Percentiles rank a stretch among this genome's conserved stretches.
These are phyloP conservation scores for Phytophthora pseudosyringae DNA, from an alignment of 352 stramenopile genomes.

Conservation along the genomic window DNA sequence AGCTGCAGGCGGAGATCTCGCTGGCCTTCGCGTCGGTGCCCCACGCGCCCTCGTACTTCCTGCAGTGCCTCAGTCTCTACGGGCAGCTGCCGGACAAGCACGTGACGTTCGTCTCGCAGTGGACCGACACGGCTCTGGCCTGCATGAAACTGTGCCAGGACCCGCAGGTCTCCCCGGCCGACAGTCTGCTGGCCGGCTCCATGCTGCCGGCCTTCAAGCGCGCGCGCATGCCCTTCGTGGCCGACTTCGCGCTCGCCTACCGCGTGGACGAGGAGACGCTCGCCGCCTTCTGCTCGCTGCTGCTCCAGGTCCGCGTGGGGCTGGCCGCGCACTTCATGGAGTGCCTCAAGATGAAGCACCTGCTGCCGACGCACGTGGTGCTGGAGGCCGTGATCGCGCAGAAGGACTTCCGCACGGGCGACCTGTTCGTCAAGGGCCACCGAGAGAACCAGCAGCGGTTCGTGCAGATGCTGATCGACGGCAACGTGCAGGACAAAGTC, in stretches of 20 bases:
- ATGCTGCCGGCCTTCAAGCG: slow-evolving; percentile 50
- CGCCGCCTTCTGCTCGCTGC: slow-evolving; percentile 33
- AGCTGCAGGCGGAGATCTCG: slow-evolving; percentile 39
- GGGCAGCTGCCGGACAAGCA: slow-evolving; percentile 33
- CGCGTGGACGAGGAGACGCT: slow-evolving; percentile 37
- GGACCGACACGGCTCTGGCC: slow-evolving; percentile 32
- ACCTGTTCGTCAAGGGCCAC: slow-evolving; percentile 57
- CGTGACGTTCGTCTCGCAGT: slow-evolving; percentile 20
- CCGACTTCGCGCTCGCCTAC: slow-evolving; percentile 55
- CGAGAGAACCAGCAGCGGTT: slow-evolving; percentile 47
- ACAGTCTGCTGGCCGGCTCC: slow-evolving; percentile 49
- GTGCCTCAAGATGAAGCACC: slow-evolving; percentile 44
- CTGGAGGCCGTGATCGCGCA: slow-evolving; percentile 50
- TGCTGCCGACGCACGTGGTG: slow-evolving; percentile 49
- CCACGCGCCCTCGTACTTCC: slow-evolving; percentile 43
- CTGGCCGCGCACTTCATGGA: slow-evolving; percentile 58
- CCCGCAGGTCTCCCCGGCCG: slow-evolving; percentile 28
- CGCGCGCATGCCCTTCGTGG: slow-evolving; percentile 42
- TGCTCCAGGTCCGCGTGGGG: slow-evolving; percentile 37
- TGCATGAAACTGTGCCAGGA: slow-evolving; percentile 23
- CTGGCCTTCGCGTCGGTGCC: slow-evolving; percentile 41
- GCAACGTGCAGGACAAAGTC: slow-evolving; percentile 60
- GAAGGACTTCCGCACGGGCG: slow-evolving; percentile 62
- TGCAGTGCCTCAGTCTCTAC: slow-evolving; percentile 46
- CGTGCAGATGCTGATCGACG: slow-evolving; percentile 59